Percentiles rank a stretch among this genome's conserved stretches.
phyloP scores from a whole-genome alignment of 768 basidiomycete species.

The Tephrocybe sp. region DNA sequence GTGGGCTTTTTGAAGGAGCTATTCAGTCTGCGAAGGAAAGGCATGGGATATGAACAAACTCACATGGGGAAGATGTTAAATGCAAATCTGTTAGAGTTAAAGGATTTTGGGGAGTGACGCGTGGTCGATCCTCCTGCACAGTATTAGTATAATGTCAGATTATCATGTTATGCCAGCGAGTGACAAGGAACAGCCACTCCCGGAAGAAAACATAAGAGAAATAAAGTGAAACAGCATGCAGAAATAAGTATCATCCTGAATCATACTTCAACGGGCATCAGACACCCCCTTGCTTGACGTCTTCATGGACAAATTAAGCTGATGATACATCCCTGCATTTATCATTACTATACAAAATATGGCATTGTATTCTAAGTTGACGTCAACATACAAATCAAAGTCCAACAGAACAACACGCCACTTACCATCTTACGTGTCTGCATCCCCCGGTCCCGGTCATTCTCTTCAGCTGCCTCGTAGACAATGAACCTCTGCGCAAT shows the following conservation, averaged over 20 bases:
- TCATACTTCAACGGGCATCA: no score
- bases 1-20: slow-evolving; percentile 36
- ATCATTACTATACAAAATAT: slow-evolving; percentile 43
- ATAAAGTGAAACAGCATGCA: no score
- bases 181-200: no score
- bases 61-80: slow-evolving; percentile 40
- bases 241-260: no score
- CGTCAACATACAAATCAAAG: slow-evolving; percentile 21
- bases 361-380: slow-evolving; percentile 46
- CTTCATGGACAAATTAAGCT: no score
- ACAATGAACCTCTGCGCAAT: slow-evolving; percentile 65
- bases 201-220: no score
- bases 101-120: slow-evolving; percentile 22
- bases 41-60: slow-evolving; percentile 31
- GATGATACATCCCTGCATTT: neutral
- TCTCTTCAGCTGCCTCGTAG: slow-evolving; percentile 86
- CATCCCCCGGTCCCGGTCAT: slow-evolving; percentile 79
- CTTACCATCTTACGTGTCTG: slow-evolving; percentile 69
- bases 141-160: no score
- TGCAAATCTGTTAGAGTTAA: slow-evolving; percentile 19
- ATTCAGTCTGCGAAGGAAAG: slow-evolving; percentile 36
- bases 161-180: no score
- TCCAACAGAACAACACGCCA: neutral
- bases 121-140: no score
- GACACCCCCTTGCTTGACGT: no score